phyloP scores from a whole-genome alignment of 495 filamentous ascomycete species.

The Bacidia rubella region DNA sequence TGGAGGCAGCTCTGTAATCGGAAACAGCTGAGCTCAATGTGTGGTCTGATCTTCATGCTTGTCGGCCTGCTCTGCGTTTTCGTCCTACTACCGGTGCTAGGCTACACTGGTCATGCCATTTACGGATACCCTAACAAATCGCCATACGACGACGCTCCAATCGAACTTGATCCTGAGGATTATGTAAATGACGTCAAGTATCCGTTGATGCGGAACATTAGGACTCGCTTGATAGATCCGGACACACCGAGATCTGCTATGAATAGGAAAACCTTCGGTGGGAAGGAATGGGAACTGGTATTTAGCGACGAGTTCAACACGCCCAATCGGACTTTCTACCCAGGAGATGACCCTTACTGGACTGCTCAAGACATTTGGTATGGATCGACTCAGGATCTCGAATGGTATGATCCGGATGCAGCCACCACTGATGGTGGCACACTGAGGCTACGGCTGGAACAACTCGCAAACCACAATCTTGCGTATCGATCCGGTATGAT shows the following conservation, averaged over 20 bases:
- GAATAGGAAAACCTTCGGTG: constrained; percentile 42
- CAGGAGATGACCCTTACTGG: constrained; percentile 60
- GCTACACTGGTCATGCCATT: constrained; percentile 21
- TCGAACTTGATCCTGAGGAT: constrained; percentile 8
- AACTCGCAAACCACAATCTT: constrained; percentile 51
- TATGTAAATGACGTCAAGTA: constrained; percentile 47
- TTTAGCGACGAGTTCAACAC: constrained; percentile 70
- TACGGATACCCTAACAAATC: constrained; percentile 3
- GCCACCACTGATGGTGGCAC: constrained; percentile 52
- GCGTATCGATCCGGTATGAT: constrained; percentile 69
- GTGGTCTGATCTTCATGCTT: constrained; percentile 30
- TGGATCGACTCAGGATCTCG: constrained; percentile 59
- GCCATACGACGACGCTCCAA: not conserved
- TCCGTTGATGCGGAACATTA: constrained; percentile 44
- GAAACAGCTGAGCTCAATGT: constrained; percentile 25
- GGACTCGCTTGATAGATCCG: constrained; percentile 53
- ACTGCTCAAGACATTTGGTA: constrained; percentile 63
- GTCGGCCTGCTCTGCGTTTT: constrained; percentile 32
- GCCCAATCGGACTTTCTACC: constrained; percentile 55
- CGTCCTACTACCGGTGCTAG: constrained; percentile 32
- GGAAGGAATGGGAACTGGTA: constrained; percentile 49
- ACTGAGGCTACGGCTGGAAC: constrained; percentile 51
- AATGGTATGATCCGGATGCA: constrained; percentile 76
- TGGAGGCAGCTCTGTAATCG: constrained; percentile 28
- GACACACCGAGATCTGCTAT: constrained; percentile 50